Base-by-base conservation (phyloP, 1,284 basidiomycete species). In the Microbotryomycetes sp. region DNA sequence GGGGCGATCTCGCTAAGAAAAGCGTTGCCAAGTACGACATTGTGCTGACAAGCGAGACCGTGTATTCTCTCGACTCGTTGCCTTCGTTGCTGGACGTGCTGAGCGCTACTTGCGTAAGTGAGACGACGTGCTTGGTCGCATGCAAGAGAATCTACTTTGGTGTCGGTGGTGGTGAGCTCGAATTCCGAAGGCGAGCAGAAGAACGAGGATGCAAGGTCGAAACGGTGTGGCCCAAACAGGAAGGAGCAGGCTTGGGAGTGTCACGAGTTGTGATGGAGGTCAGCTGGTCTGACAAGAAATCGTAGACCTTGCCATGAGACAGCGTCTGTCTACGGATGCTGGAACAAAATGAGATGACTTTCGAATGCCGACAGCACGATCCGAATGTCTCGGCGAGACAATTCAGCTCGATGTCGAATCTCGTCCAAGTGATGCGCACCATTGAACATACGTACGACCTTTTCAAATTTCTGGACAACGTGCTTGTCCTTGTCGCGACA, bases 61-160 rank as follows among this genome's bases (percentile, higher is more conserved):
- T 97, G 30, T 97, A 98, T 73, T 80, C 85, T 12, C 78, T 81
- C 28, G 81, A 84, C 0, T 87, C 83, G 62, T 80, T 96, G 0
- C 78, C 78, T 0, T 77, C 84, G n/a, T 78, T 97, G 25, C 78
- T 92, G 15, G 72, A 77, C 29, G 77, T 82, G 1, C 69, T 84
- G 4, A 54, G 60, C 25, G 49, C 57, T 16, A 60, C 57, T 16
- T 52, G 51, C n/a, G 52, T 29, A 22, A 28, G 30, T n/a, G 47
- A 42, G 63, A 68, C 30, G 28, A 53, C 6, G 54, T 88, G 86
- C 71, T 80, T 92, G 15, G 84, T 91, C 3, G 89, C 90, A 0
- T 86, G 86, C n/a, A 97, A 93, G 77, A 81, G 91, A 12, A 78
- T 97, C 29, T 97, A 98, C 75, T 97, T 97, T 77, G 94, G 94